Conservation (phyloP, 148 eudicot species). For the Polygonum maritimum region DNA sequence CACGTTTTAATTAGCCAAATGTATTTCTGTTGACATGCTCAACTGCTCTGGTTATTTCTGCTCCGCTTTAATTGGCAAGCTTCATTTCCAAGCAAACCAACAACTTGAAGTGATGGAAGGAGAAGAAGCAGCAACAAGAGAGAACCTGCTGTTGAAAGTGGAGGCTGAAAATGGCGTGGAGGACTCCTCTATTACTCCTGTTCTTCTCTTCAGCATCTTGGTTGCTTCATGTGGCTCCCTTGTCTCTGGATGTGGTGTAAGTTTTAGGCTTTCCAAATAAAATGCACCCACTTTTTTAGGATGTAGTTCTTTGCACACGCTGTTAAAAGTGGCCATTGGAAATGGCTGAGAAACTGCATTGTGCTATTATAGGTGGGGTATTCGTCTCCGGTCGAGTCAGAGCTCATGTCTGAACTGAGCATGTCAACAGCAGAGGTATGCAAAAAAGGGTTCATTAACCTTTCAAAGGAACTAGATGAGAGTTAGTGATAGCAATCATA, state of each 20-base stretch:
- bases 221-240: conserved; percentile 30
- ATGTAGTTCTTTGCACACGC: too few species aligned
- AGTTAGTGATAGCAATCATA: too few species aligned
- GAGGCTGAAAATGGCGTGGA: not conserved
- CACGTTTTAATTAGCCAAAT: too few species aligned
- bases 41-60: not conserved
- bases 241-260: conserved; percentile 31
- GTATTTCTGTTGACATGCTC: too few species aligned
- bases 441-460: too few species aligned
- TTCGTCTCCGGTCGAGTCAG: conserved; percentile 16
- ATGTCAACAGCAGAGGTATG: conserved; percentile 14
- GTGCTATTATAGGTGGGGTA: conserved; percentile 14
- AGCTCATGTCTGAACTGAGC: conserved; percentile 8
- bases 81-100: not conserved
- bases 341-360: too few species aligned
- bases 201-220: conserved; percentile 30
- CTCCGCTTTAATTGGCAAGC: not conserved
- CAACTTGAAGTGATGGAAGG: not conserved
- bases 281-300: too few species aligned
- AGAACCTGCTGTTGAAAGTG: not conserved
- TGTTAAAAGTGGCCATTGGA: too few species aligned
- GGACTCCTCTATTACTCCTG: conserved; percentile 17
- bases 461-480: too few species aligned
- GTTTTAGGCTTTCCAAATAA: not conserved
- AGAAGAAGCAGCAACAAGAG: not conserved